Evolutionary conservation across 495 filamentous ascomycete species (phyloP).

Genomic region (Penicillium waksmanii): DNA sequence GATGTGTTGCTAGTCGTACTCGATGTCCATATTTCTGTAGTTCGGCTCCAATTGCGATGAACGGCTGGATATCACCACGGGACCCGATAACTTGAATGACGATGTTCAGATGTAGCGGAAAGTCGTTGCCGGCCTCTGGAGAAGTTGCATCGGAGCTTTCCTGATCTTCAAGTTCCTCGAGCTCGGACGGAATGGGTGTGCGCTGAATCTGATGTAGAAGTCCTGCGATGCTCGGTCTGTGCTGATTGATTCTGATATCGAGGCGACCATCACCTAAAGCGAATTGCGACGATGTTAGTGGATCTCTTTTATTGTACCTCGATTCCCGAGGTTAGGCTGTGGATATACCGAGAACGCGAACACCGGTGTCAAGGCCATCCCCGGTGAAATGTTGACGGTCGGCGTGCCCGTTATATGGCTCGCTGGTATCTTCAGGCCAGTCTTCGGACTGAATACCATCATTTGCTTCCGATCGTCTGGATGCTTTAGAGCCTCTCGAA

Average conservation of each 20-base stretch:
- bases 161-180: slow-evolving; percentile 8
- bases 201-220: slow-evolving; percentile 23
- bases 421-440: slow-evolving; percentile 18
- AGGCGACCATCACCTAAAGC: slow-evolving; percentile 30
- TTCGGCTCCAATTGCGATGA: slow-evolving; percentile 67
- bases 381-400: slow-evolving; percentile 18
- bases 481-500: not conserved
- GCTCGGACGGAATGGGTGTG: slow-evolving; percentile 17
- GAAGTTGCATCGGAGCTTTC: slow-evolving; percentile 25
- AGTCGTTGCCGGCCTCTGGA: slow-evolving; percentile 60
- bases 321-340: not conserved
- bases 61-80: slow-evolving; percentile 81
- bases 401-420: not conserved
- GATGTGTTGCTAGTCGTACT: slow-evolving; percentile 77
- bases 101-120: slow-evolving; percentile 64
- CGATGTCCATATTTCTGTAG: slow-evolving; percentile 72
- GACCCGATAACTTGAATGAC: slow-evolving; percentile 83
- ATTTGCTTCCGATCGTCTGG: slow-evolving; percentile 5
- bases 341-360: slow-evolving; percentile 26
- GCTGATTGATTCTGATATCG: slow-evolving; percentile 32
- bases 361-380: slow-evolving; percentile 32
- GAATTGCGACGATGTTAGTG: not conserved
- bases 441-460: slow-evolving; percentile 18
- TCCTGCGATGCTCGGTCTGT: slow-evolving; percentile 28
- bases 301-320: not conserved